Evolutionary conservation across 768 basidiomycete genomes (phyloP), one percentile per base, ranked within the genome.

Genomic region (Suillus cothurnatus): DNA sequence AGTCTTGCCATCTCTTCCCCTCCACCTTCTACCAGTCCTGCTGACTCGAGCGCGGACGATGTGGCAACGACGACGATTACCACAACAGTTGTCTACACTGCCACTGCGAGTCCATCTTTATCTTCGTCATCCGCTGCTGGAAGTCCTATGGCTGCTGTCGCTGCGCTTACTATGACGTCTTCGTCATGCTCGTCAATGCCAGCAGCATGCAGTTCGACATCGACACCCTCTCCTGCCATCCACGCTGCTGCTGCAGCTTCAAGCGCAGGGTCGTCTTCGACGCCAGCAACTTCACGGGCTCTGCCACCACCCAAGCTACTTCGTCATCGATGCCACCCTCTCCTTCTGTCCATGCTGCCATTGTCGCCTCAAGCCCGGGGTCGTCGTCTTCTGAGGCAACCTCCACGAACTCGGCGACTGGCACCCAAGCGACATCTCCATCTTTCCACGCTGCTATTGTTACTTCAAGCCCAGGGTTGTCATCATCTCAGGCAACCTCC

Each of bases 1-100:
- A 64, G 72, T 6, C 79, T 78, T 36, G 76, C 76, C 57, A 71
- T 76, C 15, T 71, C 71, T 14, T 65, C 69, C 19, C 52, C 61
- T 9, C 58, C 63, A 28, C 32, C 65, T 17, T 38, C 63, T 31
- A 21, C 63, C 12, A 3, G 36, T 41, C 28, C 57, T 32, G 26
- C 39, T 39, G 41, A 39, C 15, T 28, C 63, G 11, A 36, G 55
- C 31, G 31, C 26, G 32, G 66, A 34, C 5, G 32, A n/a, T 34
- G 45, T 52, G 17, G 32, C 31, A 17, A 66, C 75, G 3, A 76
- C 69, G 21, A 75, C 75, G 28, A 49, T 73, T n/a, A 76, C 69
- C 8, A 72, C 70, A 26, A 76, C 73, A 23, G 59, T 75, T 17
- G 36, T 68, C 3, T 28, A 66, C 6, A 66, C 65, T 17, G 49